Base-by-base conservation (phyloP, 371 early-diverging fungal species). In the Mortierella sp. region DNA sequence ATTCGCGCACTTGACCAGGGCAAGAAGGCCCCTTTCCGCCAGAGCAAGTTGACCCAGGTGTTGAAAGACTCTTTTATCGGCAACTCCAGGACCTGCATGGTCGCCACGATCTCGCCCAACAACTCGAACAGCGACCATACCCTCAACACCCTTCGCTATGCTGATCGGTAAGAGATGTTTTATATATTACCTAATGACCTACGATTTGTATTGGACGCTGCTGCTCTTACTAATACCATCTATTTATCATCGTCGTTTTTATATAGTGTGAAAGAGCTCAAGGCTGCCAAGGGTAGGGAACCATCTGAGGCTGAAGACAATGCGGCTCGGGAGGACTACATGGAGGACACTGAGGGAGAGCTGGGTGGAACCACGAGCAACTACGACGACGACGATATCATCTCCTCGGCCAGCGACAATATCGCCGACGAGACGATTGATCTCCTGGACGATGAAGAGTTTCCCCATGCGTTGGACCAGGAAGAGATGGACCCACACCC, bases 41-140 rank as follows among this genome's bases (percentile, higher is more conserved):
- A 99, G 85, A 95, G 96, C 80, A 99, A 99, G 88, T 86, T 99
- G 53, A 99, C 99, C 2, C 97, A 98, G 90, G 97, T 99, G 6
- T 86, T 99, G 45, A 99, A 99, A 85, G 99, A 99, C 86, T 97
- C 98, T 16, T 97, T 99, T 86, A 93, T 98, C 67, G 99, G 99
- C 26, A 95, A 97, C 79, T 97, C 98, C 26, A 92, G 96, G 24
- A 98, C 99, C 0, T 97, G 97, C 80, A 97, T 99, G 97, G 94
- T 99, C 66, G 99, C 99, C 1, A 99, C 98, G 2, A 93, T 99
- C 34, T 96, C 97, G 19, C 98, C 99, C 10, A 95, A 94, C 70
- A 91, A 91, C 40, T 90, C 93, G 41, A 98, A 97, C 89, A 93
- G 95, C 77, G 99, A 99, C 76, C 98, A 99, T 84, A 96, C 99